These are phyloP conservation scores for Nemania abortiva DNA, from an alignment of 2,329 filamentous ascomycete genomes.

Conservation along the genomic window DNA sequence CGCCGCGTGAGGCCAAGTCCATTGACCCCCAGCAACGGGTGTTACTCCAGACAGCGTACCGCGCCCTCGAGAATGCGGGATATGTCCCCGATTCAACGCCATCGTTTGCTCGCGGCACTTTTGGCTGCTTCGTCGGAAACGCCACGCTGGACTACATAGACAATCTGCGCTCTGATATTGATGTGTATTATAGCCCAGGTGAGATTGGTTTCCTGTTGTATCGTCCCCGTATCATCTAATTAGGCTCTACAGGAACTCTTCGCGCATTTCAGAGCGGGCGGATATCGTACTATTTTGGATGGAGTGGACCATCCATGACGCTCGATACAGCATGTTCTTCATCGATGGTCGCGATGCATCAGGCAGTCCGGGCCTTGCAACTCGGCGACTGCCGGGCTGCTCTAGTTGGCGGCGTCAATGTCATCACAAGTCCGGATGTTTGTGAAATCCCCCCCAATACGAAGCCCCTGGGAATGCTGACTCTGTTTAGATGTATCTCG, in stretches of 20 bases:
- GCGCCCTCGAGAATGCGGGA: conserved; percentile 28
- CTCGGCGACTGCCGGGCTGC: conserved; percentile 30
- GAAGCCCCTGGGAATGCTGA: not conserved
- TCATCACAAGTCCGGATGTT: conserved; percentile 38
- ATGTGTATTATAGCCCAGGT: conserved; percentile 36
- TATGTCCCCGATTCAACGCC: conserved; percentile 29
- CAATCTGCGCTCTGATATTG: conserved; percentile 33
- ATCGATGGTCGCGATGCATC: conserved; percentile 35
- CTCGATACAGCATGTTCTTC: conserved; percentile 38
- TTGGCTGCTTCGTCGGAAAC: conserved; percentile 33
- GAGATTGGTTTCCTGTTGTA: not conserved
- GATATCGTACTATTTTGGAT: conserved; percentile 38
- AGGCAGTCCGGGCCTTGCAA: conserved; percentile 31
- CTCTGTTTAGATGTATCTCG: conserved; percentile 33
- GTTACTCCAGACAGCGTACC: conserved; percentile 33
- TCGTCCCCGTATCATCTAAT: not conserved
- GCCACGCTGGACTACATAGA: conserved; percentile 36
- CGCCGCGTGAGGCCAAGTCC: conserved; percentile 39
- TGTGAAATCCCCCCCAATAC: conserved; percentile 9
- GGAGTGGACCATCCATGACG: conserved; percentile 33
- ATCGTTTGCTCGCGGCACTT: conserved; percentile 34
- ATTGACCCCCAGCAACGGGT: conserved; percentile 14
- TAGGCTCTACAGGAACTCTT: conserved; percentile 23
- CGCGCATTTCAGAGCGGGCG: conserved; percentile 35
- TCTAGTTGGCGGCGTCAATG: conserved; percentile 34